A percentile compares a stretch with the other conserved stretches of the same genome.
These are phyloP conservation scores for Eimeria sp. DNA, from an alignment of 169 alveolate genomes.

Conservation along the genomic window DNA sequence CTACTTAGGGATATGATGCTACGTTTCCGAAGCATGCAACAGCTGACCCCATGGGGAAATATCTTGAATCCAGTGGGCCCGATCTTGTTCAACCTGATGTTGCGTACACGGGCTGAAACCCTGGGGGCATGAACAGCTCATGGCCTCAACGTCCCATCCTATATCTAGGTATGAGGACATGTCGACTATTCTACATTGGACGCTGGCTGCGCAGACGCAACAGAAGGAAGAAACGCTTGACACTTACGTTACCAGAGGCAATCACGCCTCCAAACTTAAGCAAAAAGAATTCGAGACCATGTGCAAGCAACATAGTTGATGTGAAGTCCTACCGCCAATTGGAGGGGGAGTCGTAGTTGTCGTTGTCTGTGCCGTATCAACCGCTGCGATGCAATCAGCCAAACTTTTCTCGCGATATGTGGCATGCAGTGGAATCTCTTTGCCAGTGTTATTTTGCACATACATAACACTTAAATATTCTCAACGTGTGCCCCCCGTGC, in stretches of 20 bases:
- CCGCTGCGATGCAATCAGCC: background rate
- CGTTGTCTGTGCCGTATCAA: background rate
- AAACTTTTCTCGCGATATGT: background rate
- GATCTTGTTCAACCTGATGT: constrained; percentile 71
- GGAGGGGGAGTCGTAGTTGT: constrained; percentile 62
- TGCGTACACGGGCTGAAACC: constrained; percentile 67
- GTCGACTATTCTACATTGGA: constrained; percentile 58
- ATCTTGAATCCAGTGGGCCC: constrained; percentile 58
- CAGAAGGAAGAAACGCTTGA: background rate
- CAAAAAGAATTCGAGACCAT: background rate
- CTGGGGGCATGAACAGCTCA: constrained; percentile 78
- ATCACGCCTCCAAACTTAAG: background rate
- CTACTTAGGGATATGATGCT: background rate
- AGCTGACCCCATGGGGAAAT: constrained; percentile 64
- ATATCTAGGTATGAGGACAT: background rate
- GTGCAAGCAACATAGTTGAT: background rate
- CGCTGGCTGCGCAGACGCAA: constrained; percentile 4
- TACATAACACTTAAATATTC: background rate
- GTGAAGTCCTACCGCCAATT: constrained; percentile 19
- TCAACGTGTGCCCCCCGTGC: background rate
- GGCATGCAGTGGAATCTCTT: background rate
- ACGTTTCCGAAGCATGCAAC: background rate
- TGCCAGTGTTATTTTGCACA: background rate
- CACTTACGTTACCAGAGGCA: no score
- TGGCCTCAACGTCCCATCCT: constrained; percentile 74